phyloP scores from a whole-genome alignment of 495 filamentous ascomycete genomes.

The Penicillium antarcticum region DNA sequence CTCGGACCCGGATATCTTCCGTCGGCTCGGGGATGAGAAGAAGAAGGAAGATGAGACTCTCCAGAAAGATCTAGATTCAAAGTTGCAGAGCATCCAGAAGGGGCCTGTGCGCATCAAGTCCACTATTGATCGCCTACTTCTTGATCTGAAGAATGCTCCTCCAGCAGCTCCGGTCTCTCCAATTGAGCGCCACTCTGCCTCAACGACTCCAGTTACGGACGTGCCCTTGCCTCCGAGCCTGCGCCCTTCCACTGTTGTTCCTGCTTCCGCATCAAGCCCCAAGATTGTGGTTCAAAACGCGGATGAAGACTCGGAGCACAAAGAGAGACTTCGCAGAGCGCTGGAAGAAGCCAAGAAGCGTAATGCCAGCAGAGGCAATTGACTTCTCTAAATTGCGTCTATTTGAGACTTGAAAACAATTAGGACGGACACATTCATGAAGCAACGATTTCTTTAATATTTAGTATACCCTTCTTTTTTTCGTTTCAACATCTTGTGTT shows the following conservation, averaged over 20 bases:
- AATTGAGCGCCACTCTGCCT: conserved; percentile 1
- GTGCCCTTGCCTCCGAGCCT: conserved; percentile 14
- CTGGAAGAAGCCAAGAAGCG: conserved; percentile 49
- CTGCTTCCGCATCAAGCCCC: conserved; percentile 11
- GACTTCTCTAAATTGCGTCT: background rate
- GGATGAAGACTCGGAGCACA: conserved; percentile 35
- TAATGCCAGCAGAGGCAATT: conserved; percentile 38
- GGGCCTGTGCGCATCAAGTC: conserved; percentile 33
- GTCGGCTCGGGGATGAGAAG: conserved; percentile 45
- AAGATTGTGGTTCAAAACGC: background rate
- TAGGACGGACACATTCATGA: conserved; percentile 8
- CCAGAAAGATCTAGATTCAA: conserved; percentile 41
- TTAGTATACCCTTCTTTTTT: conserved; percentile 7
- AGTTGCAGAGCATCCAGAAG: conserved; percentile 46
- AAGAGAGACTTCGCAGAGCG: conserved; percentile 45
- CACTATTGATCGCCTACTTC: conserved; percentile 31
- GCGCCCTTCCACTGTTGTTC: conserved; percentile 13
- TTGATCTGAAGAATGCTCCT: conserved; percentile 27
- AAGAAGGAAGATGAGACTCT: conserved; percentile 51
- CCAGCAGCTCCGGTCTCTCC: conserved; percentile 8
- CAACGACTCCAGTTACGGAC: conserved; percentile 15
- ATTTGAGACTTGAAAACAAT: background rate
- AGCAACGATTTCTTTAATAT: conserved; percentile 20
- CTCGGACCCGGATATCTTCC: conserved; percentile 41
- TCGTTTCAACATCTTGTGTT: background rate